Conservation (phyloP, 371 early-diverging fungal genomes). For the Apophysomyces variabilis region DNA sequence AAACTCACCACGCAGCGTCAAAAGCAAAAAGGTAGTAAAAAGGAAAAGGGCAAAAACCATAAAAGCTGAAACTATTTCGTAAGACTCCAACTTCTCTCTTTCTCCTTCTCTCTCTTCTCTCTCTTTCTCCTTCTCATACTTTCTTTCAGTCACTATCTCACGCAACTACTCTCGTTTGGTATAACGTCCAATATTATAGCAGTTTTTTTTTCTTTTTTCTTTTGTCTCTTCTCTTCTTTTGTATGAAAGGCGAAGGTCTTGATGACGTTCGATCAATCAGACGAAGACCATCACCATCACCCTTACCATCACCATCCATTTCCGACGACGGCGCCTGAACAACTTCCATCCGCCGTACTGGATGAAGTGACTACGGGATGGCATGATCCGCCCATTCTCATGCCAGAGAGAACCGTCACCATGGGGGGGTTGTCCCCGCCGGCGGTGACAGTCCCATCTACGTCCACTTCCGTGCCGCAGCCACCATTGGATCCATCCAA, state of each 20-base stretch:
- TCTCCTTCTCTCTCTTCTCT: conserved; percentile 5
- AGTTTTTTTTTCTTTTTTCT: conserved; percentile 9
- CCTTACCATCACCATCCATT: conserved; percentile 13
- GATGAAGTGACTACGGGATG: conserved; percentile 1
- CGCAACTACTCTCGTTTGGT: conserved; percentile 8
- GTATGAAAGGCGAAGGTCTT: conserved; percentile 14
- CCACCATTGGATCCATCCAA: conserved; percentile 17
- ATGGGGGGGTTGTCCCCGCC: conserved; percentile 15
- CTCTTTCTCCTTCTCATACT: conserved; percentile 1
- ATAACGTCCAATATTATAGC: background rate
- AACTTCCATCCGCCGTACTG: conserved; percentile 4
- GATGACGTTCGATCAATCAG: conserved; percentile 14
- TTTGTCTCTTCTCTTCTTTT: conserved; percentile 7
- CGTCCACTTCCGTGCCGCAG: conserved; percentile 3
- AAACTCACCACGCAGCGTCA: background rate
- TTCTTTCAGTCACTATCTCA: conserved; percentile 2
- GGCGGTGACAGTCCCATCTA: conserved; percentile 13
- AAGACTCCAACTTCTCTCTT: background rate
- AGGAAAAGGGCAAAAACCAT: background rate
- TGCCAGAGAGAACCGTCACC: background rate
- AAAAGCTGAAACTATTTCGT: too few species aligned
- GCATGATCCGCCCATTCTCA: background rate
- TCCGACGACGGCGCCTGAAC: conserved; percentile 12
- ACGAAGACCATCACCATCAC: conserved; percentile 18
- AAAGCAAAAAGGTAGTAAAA: background rate